Base-by-base conservation (phyloP, 75 land plant species). In the Sequoiadendron giganteum region DNA sequence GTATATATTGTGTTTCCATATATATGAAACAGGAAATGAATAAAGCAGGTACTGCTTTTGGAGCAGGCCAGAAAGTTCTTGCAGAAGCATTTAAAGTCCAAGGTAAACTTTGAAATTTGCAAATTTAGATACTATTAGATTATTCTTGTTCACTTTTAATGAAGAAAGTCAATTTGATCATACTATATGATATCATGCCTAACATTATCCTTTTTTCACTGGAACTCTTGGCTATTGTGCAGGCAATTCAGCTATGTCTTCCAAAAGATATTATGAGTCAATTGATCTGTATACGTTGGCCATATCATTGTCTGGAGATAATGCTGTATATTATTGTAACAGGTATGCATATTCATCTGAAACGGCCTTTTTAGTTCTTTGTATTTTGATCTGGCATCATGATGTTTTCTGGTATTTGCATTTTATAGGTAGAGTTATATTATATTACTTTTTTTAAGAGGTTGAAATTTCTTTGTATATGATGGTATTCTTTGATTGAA, bases 61-160 rank as follows among this genome's bases (percentile, higher is more conserved):
- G 65, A 85, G n/a, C 86, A 45, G 70, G 36, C 21, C 86, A 85
- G 55, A 49, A 86, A 38, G 68, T 89, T n/a, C 90, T 89, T 87
- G 90, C 88, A 16, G 90, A 90, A 84, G 90, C 90, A 28, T 90
- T 90, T 77, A 90, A 90, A 84, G 81, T 87, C 54, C 90, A 90
- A 88, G 90, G 90, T 89, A 87, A 54, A 30, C n/a, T 19, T 38
- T 58, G 76, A 21, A 25, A 47, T 85, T 85, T 47, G 7, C 45
- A 15, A 85, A 21, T 21, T 85, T 21, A 81, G 28, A 81, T 40
- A 80, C 21, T 38, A 16, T 19, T 81, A 45, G 0, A 8, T 81
- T 81, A 25, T 81, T 16, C 10, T 43, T 6, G 80, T 43, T 81
- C n/a, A 45, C 11, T 81, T 45, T 79, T 79, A 79, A 79, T 39